Evolutionary conservation across 331 rosid genomes (phyloP), one percentile per base, ranked within the genome.

Genomic region (Quercus phellos): DNA sequence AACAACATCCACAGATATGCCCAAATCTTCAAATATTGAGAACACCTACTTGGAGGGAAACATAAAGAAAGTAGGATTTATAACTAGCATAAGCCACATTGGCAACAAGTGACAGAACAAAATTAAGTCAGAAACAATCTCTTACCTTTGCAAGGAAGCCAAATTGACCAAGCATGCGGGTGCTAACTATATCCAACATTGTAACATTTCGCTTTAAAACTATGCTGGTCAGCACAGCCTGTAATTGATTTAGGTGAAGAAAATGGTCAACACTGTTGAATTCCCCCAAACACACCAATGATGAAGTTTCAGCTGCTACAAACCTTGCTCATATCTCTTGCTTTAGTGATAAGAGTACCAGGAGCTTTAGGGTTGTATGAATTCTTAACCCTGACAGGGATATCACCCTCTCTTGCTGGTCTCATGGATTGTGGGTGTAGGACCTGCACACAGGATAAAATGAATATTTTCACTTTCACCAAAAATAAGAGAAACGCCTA

Each of bases 391-490:
- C 98, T 91, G 30, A 94, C 98, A 27, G 98, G 98, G 84, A 94
- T 90, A 87, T 89, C 96, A 80, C 90, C 88, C 83, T 94, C 98
- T 86, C 97, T 89, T 55, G 98, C 98, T 58, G 98, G 98, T 86
- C 97, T 87, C 98, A 94, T 94, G 55, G 98, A 90, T 82, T 92
- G 98, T 59, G 98, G 98, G 86, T 94, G 98, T 83, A 94, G 80
- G 72, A 94, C 98, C 98, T 94, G 90, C 81, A 87, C 71, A 76
- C 51, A 70, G 27, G 59, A 22, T 17, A 30, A 74, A n/a, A 42
- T 81, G 60, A 78, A 68, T 30, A 17, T 17, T 30, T 64, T 32
- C 34, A 43, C n/a, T 18, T 18, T 32, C 70, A 64, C 50, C 21
- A 16, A 30, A 32, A 64, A 64, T 5, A 18, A 17, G n/a, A 64